phyloP scores from a whole-genome alignment of 345 rosid species.

The Turritis glabra region DNA sequence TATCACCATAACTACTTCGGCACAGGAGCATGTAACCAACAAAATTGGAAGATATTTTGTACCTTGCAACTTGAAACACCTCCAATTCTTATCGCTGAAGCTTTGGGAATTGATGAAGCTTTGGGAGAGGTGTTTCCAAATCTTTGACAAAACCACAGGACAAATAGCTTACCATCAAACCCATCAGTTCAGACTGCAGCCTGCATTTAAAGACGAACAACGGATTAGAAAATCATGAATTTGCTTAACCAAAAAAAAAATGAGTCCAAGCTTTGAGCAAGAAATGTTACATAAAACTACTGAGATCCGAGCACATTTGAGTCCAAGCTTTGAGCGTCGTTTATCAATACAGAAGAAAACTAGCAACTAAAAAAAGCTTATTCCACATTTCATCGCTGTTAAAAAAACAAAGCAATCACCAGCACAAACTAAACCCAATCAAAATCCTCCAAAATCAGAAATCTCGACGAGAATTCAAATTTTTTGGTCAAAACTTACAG shows the following conservation, averaged over 20 bases:
- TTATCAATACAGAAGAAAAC: background rate
- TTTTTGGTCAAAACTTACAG: conserved; percentile 44
- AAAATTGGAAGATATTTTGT: too few species aligned
- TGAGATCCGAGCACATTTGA: conserved; percentile 18
- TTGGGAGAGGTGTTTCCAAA: too few species aligned
- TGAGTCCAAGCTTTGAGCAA: background rate
- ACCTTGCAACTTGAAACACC: too few species aligned
- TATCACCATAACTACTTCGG: too few species aligned
- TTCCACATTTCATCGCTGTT: conserved; percentile 5
- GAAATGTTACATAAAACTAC: background rate
- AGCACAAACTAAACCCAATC: background rate
- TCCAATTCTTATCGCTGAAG: too few species aligned
- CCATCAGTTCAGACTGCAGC: conserved; percentile 94
- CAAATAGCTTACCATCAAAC: conserved; percentile 68
- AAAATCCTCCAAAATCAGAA: background rate
- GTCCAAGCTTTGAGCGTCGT: too few species aligned
- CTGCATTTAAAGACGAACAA: conserved; percentile 40
- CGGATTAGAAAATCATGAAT: conserved; percentile 5
- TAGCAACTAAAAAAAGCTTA: conserved; percentile 1
- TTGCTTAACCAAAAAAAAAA: background rate
- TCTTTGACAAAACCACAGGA: too few species aligned
- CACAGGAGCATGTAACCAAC: too few species aligned
- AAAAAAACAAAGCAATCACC: background rate
- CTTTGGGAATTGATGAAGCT: too few species aligned
- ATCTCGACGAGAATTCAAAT: background rate